Evolutionary conservation across 352 stramenopile species (phyloP).

Genomic region (Blastocystis sp.): DNA sequence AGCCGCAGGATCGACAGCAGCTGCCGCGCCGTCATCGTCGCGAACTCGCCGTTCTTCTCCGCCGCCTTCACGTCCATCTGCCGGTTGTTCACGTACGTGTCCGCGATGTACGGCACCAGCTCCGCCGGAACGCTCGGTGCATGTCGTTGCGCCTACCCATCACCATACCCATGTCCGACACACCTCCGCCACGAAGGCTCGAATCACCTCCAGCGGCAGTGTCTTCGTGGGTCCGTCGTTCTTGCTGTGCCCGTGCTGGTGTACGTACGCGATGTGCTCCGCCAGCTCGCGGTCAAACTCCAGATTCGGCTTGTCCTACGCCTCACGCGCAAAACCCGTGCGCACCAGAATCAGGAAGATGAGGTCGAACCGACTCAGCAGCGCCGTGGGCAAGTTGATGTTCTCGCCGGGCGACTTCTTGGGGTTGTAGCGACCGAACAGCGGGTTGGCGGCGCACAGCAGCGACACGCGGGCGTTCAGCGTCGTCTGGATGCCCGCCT

Average conservation of each 20-base stretch:
- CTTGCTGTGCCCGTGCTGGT: constrained; percentile 72
- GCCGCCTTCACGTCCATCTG: constrained; percentile 77
- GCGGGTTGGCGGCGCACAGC: constrained; percentile 93
- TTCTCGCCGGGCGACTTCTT: constrained; percentile 95
- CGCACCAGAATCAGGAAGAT: constrained; percentile 93
- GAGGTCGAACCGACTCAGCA: constrained; percentile 96
- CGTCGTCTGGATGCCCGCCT: constrained; percentile 95
- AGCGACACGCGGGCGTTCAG: constrained; percentile 96
- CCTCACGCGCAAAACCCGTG: too few relatives aligned
- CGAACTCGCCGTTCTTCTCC: constrained; percentile 83
- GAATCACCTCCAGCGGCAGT: not conserved
- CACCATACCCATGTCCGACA: constrained; percentile 89
- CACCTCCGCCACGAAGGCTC: not conserved
- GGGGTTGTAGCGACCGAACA: constrained; percentile 96
- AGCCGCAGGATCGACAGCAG: not conserved
- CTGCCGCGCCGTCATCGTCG: constrained; percentile 83
- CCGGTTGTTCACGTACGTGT: constrained; percentile 86
- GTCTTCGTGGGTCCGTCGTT: not conserved
- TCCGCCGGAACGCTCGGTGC: constrained; percentile 83
- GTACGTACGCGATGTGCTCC: constrained; percentile 92
- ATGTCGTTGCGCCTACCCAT: constrained; percentile 88
- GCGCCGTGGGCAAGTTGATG: constrained; percentile 92
- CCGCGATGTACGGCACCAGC: constrained; percentile 84
- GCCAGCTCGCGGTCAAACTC: constrained; percentile 91
- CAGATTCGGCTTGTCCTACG: constrained; percentile 84